Evolutionary conservation across 202 grass and related monocot species (phyloP).

Genomic region (Setaria viridis): DNA sequence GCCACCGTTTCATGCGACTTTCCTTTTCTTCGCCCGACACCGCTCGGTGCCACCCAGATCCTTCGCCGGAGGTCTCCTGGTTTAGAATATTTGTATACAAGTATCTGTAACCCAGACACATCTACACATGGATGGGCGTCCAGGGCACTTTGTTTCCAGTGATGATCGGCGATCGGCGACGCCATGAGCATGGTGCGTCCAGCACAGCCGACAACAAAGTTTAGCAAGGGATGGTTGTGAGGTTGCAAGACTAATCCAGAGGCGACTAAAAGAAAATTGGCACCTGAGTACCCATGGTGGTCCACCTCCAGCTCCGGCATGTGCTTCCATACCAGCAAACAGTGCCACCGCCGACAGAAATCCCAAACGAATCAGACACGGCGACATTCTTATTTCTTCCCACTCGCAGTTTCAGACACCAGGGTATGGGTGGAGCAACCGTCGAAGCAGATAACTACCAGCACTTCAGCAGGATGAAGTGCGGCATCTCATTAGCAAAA

Average conservation of each 20-base stretch:
- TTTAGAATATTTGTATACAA: too few relatives aligned
- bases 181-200: too few relatives aligned
- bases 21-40: constrained; percentile 37
- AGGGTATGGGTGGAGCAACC: background rate
- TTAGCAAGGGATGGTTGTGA: too few relatives aligned
- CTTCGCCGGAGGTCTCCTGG: constrained; percentile 22
- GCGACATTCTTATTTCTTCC: background rate
- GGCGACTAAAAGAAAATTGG: background rate
- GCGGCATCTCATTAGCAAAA: background rate
- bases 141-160: too few relatives aligned
- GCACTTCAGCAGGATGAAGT: background rate
- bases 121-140: too few relatives aligned
- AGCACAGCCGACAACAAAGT: too few relatives aligned
- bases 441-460: background rate
- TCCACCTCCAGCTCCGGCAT: background rate
- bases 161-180: too few relatives aligned
- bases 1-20: constrained; percentile 26
- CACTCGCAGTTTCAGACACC: background rate
- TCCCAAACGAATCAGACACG: too few relatives aligned
- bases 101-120: too few relatives aligned
- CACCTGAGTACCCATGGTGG: background rate
- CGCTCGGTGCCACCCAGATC: constrained; percentile 33
- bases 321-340: background rate
- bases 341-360: background rate
- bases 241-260: background rate